Percentiles rank a stretch among this genome's conserved stretches.
Evolutionary conservation across 164 flowering plant genomes (phyloP).

Genomic region (Piper longum): DNA sequence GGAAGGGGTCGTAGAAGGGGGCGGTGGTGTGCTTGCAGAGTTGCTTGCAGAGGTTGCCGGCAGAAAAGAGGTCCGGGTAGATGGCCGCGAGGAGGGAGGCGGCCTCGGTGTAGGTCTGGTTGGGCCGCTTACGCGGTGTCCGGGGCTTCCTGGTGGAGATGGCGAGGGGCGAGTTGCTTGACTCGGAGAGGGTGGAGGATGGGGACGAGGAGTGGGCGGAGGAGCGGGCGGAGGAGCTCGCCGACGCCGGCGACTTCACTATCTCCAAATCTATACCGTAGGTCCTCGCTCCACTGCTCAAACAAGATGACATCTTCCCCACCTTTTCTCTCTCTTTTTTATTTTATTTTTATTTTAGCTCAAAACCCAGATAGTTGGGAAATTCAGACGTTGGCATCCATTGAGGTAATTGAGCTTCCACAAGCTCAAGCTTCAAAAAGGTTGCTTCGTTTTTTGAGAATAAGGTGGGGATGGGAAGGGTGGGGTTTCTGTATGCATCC

Average conservation of each 20-base stretch:
- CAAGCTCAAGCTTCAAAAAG: too few relatives aligned
- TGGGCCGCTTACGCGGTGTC: conserved; percentile 74
- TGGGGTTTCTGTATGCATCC: too few relatives aligned
- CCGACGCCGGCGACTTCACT: conserved; percentile 38
- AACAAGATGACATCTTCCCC: conserved; percentile 44
- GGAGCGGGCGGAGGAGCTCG: conserved; percentile 17
- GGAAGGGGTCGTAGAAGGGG: conserved; percentile 12
- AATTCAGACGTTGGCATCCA: too few relatives aligned
- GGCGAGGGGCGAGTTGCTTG: conserved; percentile 47
- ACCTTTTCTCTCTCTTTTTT: too few relatives aligned
- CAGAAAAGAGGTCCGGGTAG: conserved; percentile 63
- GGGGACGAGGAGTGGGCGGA: conserved; percentile 52
- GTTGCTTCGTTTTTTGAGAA: too few relatives aligned
- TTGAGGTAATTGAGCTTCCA: too few relatives aligned
- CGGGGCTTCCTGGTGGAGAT: conserved; percentile 63
- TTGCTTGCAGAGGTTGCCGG: conserved; percentile 29
- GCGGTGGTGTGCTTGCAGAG: conserved; percentile 27
- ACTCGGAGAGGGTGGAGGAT: conserved; percentile 67
- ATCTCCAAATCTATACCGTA: conserved; percentile 48
- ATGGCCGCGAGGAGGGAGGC: conserved; percentile 72
- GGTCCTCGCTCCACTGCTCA: conserved; percentile 57
- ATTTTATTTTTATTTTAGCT: too few relatives aligned
- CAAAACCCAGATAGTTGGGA: too few relatives aligned
- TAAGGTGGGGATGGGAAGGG: too few relatives aligned
- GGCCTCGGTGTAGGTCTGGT: conserved; percentile 82